phyloP scores from a whole-genome alignment of 2,329 filamentous ascomycete species.

The Exserohilum rostratum region DNA sequence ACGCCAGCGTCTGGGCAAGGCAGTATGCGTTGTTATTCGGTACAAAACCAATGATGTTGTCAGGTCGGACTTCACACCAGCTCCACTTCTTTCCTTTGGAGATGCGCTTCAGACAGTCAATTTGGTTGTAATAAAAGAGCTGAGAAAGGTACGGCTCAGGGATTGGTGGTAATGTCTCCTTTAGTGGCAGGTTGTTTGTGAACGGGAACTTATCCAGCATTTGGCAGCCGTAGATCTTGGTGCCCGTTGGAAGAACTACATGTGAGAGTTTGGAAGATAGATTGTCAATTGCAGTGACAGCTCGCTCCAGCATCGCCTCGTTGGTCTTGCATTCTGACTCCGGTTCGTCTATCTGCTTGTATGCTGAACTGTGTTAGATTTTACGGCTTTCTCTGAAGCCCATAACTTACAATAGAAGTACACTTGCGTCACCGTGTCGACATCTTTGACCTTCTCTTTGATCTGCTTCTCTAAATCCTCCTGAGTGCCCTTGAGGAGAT shows the following conservation, averaged over 20 bases:
- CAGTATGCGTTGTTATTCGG: conserved; percentile 51
- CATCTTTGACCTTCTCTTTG: conserved; percentile 42
- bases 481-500: conserved; percentile 47
- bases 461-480: conserved; percentile 43
- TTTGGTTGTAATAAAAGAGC: conserved; percentile 52
- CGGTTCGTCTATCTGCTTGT: conserved; percentile 39
- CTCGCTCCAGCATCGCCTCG: conserved; percentile 47
- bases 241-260: conserved; percentile 46
- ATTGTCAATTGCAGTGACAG: conserved; percentile 43
- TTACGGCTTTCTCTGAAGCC: background rate
- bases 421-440: conserved; percentile 50
- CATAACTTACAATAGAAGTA: conserved; percentile 46
- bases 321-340: conserved; percentile 43
- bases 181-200: conserved; percentile 35
- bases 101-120: conserved; percentile 48
- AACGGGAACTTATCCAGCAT: conserved; percentile 47
- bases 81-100: conserved; percentile 49
- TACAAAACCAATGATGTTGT: conserved; percentile 52
- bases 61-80: conserved; percentile 51
- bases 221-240: conserved; percentile 50
- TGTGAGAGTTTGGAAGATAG: conserved; percentile 36
- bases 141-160: conserved; percentile 43
- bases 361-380: conserved; percentile 24
- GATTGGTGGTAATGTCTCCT: conserved; percentile 42
- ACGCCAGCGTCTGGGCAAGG: conserved; percentile 46